phyloP scores from a whole-genome alignment of 352 stramenopile genomes.

The Phytophthora macrochlamydospora region DNA sequence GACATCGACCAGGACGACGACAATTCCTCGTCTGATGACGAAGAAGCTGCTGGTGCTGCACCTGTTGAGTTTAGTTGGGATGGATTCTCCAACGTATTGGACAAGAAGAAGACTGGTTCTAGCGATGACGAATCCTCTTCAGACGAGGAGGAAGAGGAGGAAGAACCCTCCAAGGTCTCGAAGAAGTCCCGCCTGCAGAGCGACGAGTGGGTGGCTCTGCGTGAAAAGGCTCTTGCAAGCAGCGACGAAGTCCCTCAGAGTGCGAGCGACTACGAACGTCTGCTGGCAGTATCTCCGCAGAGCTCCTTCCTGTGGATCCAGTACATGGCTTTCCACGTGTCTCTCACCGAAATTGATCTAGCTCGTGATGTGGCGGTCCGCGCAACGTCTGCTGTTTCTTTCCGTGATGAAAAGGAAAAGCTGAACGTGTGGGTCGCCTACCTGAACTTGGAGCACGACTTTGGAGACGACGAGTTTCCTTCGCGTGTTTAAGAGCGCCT shows the following conservation, averaged over 20 bases:
- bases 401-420: constrained; percentile 96
- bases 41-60: constrained; percentile 34
- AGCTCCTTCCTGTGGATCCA: constrained; percentile 97
- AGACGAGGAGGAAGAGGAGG: constrained; percentile 54
- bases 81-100: constrained; percentile 79
- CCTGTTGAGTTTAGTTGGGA: constrained; percentile 90
- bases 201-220: constrained; percentile 94
- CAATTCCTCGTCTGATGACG: constrained; percentile 69
- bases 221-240: constrained; percentile 93
- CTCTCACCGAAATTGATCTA: constrained; percentile 92
- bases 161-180: constrained; percentile 71
- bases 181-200: constrained; percentile 92
- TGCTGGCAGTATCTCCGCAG: constrained; percentile 94
- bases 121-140: constrained; percentile 53
- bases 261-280: constrained; percentile 94
- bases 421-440: constrained; percentile 97
- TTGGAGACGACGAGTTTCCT: constrained; percentile 92
- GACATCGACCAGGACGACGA: constrained; percentile 55
- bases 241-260: constrained; percentile 93
- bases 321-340: constrained; percentile 98
- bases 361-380: constrained; percentile 93
- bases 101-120: constrained; percentile 51
- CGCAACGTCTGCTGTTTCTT: constrained; percentile 94
- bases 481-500: constrained; percentile 91
- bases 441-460: constrained; percentile 97